A percentile compares a stretch with the other conserved stretches of the same genome.
phyloP scores from a whole-genome alignment of 2,329 filamentous ascomycete genomes.

The Cadophora sp. region DNA sequence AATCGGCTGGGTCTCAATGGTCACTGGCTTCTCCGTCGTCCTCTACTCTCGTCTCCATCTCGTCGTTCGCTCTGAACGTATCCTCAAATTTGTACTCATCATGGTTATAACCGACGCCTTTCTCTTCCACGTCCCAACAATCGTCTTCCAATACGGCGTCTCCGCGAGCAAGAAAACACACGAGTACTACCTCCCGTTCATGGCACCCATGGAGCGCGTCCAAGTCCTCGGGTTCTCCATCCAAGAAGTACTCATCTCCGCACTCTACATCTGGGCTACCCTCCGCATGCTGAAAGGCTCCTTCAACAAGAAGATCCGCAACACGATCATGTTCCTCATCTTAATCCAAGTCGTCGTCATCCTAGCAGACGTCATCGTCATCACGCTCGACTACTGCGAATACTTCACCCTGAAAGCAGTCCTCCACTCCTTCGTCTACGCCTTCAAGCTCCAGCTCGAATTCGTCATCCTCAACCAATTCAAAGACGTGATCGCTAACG shows the following conservation, averaged over 20 bases:
- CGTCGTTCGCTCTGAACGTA: slow-evolving; percentile 48
- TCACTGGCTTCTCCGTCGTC: slow-evolving; percentile 52
- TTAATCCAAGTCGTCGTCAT: slow-evolving; percentile 9
- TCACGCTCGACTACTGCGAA: slow-evolving; percentile 10
- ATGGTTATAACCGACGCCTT: slow-evolving; percentile 54
- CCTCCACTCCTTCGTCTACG: slow-evolving; percentile 6
- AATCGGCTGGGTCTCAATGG: slow-evolving; percentile 51
- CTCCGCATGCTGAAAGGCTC: slow-evolving; percentile 20
- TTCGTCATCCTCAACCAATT: slow-evolving; percentile 10
- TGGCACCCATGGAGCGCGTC: slow-evolving; percentile 36
- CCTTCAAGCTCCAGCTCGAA: slow-evolving; percentile 10
- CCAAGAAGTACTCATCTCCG: slow-evolving; percentile 54
- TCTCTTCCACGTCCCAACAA: slow-evolving; percentile 7
- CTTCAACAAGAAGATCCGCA: slow-evolving; percentile 15
- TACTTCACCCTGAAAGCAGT: slow-evolving; percentile 6
- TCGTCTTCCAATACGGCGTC: slow-evolving; percentile 9
- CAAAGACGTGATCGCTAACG: slow-evolving; percentile 9
- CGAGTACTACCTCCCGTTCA: slow-evolving; percentile 1
- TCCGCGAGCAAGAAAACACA: slow-evolving; percentile 13
- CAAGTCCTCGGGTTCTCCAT: slow-evolving; percentile 56
- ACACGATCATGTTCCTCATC: slow-evolving; percentile 17
- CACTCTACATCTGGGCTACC: slow-evolving; percentile 48
- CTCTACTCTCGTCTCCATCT: slow-evolving; percentile 56
- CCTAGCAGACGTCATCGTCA: slow-evolving; percentile 2
- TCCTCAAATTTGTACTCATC: slow-evolving; percentile 49